Evolutionary conservation across 2,329 filamentous ascomycete genomes (phyloP).

Genomic region (Fusarium papillatum): DNA sequence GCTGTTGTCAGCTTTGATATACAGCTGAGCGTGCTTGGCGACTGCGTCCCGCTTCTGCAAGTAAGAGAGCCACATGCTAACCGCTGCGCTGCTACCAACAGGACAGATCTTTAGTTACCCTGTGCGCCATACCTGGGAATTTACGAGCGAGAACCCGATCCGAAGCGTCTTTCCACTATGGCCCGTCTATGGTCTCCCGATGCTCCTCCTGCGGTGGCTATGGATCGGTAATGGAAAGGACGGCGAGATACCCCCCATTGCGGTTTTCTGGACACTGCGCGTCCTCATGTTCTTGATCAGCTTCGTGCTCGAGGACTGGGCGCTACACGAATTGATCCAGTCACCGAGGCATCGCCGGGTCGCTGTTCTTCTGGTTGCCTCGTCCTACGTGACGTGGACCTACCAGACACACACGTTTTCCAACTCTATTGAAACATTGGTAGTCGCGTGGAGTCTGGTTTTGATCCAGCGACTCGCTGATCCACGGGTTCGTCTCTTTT

Average conservation of each 20-base stretch:
- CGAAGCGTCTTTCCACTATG: slow-evolving; percentile 97
- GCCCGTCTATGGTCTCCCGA: slow-evolving; percentile 94
- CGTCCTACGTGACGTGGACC: slow-evolving; percentile 98
- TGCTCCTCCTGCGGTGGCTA: slow-evolving; percentile 93
- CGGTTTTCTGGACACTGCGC: slow-evolving; percentile 91
- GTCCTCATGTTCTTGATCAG: slow-evolving; percentile 94
- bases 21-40: background rate
- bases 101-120: slow-evolving; percentile 95
- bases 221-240: slow-evolving; percentile 88
- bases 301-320: slow-evolving; percentile 98
- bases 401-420: slow-evolving; percentile 99
- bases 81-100: slow-evolving; percentile 51
- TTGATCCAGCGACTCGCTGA: slow-evolving; percentile 89
- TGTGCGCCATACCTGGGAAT: slow-evolving; percentile 94
- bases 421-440: slow-evolving; percentile 94
- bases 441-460: slow-evolving; percentile 94
- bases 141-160: slow-evolving; percentile 88
- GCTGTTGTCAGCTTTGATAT: too few relatives aligned
- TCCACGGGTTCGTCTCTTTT: slow-evolving; percentile 72
- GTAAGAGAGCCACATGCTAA: slow-evolving; percentile 25
- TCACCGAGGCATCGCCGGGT: slow-evolving; percentile 79
- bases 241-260: slow-evolving; percentile 83
- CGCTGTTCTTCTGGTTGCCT: slow-evolving; percentile 88
- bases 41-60: background rate
- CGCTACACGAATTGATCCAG: slow-evolving; percentile 89